Base-by-base conservation (phyloP, 768 basidiomycete species). In the Omphalotus guepiniiformis region DNA sequence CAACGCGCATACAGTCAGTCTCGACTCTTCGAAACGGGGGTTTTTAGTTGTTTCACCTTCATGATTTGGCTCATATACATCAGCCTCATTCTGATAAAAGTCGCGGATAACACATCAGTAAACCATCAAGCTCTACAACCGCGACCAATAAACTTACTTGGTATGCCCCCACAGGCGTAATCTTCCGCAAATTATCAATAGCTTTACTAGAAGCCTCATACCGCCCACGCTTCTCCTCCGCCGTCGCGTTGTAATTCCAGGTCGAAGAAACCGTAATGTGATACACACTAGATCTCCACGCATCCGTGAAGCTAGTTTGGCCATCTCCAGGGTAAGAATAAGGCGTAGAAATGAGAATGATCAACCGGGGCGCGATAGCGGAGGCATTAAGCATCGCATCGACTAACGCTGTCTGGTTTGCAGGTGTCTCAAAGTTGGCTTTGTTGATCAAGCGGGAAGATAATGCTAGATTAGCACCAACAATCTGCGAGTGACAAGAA, bases 241-340 rank as follows among this genome's bases (percentile, higher is more conserved):
- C 50, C 2, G 71, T 73, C 4, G 74, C 68, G 43, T 76, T 68
- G 67, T 70, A 76, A 16, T 67, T 67, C 74, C 73, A 77, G n/a
- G 59, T 43, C 5, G 67, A 62, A 27, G 72, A 58, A 19, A 68
- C 60, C 8, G 75, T 76, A 41, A 74, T 61, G 51, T 79, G 75
- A 48, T 71, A 75, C 3, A 77, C 29, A 42, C 70, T 73, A 6
- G 61, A 58, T 27, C 64, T 53, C 64, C 64, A 65, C 6, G 60
- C 63, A 22, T 47, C 46, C 4, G 58, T 60, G 19, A 63, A 56
- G 50, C 74, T 75, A 11, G 74, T 75, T 27, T 56, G 53, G 8
- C 66, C 65, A 22, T 59, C 56, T 5, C 58, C 62, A 2, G 57
- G 57, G 53, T 61, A 68, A 12, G 67, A 69, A 1, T 63, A 54